phyloP scores from a whole-genome alignment of 2,329 filamentous ascomycete genomes.

The Ceratocystis ficicola region DNA sequence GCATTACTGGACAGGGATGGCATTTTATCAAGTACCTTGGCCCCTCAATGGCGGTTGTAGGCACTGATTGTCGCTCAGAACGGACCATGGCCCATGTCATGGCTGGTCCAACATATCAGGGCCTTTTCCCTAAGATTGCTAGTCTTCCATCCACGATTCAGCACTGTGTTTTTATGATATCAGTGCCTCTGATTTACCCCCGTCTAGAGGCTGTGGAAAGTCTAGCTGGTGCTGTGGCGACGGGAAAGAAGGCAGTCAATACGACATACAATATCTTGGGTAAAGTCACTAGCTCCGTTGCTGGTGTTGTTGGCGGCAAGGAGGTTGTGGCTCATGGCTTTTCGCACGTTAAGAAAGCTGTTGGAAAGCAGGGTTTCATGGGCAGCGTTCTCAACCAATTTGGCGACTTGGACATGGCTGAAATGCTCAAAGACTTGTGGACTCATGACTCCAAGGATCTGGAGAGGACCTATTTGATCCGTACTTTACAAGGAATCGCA shows the following conservation, averaged over 20 bases:
- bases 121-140: slow-evolving; percentile 89
- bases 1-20: slow-evolving; percentile 93
- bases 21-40: slow-evolving; percentile 97
- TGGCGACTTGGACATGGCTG: slow-evolving; percentile 85
- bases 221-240: slow-evolving; percentile 79
- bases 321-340: slow-evolving; percentile 87
- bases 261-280: slow-evolving; percentile 93
- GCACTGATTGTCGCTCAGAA: slow-evolving; percentile 84
- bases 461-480: slow-evolving; percentile 89
- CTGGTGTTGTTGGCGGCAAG: slow-evolving; percentile 89
- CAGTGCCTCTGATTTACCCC: slow-evolving; percentile 82
- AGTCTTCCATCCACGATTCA: slow-evolving; percentile 84
- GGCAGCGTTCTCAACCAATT: slow-evolving; percentile 91
- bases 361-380: slow-evolving; percentile 92
- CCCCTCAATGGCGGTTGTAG: slow-evolving; percentile 78
- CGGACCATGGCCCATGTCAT: slow-evolving; percentile 82
- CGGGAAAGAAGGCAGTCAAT: slow-evolving; percentile 92
- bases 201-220: slow-evolving; percentile 84
- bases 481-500: slow-evolving; percentile 86
- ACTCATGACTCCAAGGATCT: slow-evolving; percentile 97
- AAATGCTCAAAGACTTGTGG: slow-evolving; percentile 94
- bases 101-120: slow-evolving; percentile 93
- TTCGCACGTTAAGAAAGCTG: slow-evolving; percentile 87
- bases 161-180: slow-evolving; percentile 92
- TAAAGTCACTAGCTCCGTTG: slow-evolving; percentile 88